Evolutionary conservation across 495 filamentous ascomycete genomes (phyloP), one percentile per base, ranked within the genome.

Genomic region (Penicillium bovifimosum): DNA sequence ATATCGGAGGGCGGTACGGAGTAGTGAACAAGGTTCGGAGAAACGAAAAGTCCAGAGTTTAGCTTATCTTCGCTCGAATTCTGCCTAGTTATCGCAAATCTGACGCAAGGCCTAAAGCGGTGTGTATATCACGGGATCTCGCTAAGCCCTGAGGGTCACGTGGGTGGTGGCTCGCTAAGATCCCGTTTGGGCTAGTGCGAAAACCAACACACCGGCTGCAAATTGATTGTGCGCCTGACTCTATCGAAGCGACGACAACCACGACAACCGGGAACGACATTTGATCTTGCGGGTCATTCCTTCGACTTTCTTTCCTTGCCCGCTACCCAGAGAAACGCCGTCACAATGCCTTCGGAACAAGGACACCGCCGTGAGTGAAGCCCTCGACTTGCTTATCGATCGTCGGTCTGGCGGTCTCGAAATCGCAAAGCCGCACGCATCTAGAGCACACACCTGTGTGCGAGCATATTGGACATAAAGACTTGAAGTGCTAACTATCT

Each of bases 291-390:
- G 70, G 72, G 72, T 70, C 70, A 73, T 70, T 72, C 65, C 60
- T 67, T 75, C 69, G 72, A 75, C 72, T 68, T 72, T 63, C 68
- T 70, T 72, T 71, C 66, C 68, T 72, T 69, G 69, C 70, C 71
- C 67, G 70, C 67, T 67, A 65, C 67, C 72, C 70, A 74, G 71
- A 71, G 64, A 68, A 67, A 59, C 65, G 61, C 67, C 65, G 75
- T 76, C 84, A 88, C 80, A 72, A 91, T 91, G 87, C 81, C 84
- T 84, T 82, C 84, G 66, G 86, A 87, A 83, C 75, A 84, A 64
- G 86, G 87, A 78, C 85, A 90, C 80, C 82, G 86, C 81, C 80
- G 87, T 90, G 77, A 88, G 86, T 84, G 53, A 51, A 54, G 54
- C 53, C 54, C 58, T 56, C 46, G 35, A 50, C 35, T 35, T 35